Evolutionary conservation across 768 basidiomycete genomes (phyloP).

Genomic region (Boletales sp.): DNA sequence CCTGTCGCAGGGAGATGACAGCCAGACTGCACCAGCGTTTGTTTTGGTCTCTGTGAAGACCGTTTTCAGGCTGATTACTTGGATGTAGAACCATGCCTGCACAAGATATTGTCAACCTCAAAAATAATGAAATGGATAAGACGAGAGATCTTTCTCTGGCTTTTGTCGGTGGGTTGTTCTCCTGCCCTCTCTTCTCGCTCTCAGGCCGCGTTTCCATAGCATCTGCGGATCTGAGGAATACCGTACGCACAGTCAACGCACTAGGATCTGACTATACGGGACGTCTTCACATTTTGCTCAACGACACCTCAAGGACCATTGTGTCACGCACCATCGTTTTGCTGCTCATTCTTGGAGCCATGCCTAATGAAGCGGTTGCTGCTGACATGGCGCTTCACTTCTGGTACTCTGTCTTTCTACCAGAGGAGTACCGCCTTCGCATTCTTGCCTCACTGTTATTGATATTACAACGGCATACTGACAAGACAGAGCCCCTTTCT

Average conservation of each 20-base stretch:
- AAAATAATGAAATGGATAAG: slow-evolving; percentile 18
- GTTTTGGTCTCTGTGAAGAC: slow-evolving; percentile 13
- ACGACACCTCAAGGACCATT: slow-evolving; percentile 33
- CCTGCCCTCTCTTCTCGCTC: background rate
- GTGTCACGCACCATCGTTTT: slow-evolving; percentile 39
- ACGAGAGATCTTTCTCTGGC: slow-evolving; percentile 21
- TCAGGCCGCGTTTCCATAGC: slow-evolving; percentile 20
- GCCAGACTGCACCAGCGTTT: slow-evolving; percentile 17
- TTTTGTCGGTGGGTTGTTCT: slow-evolving; percentile 14
- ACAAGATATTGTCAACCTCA: slow-evolving; percentile 25
- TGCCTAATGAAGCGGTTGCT: slow-evolving; percentile 29
- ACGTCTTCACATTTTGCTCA: slow-evolving; percentile 36
- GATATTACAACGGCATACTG: slow-evolving; percentile 7
- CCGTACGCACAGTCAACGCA: slow-evolving; percentile 40
- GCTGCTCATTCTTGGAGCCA: slow-evolving; percentile 36
- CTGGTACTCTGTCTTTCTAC: slow-evolving; percentile 44
- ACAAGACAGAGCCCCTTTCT: slow-evolving; percentile 14
- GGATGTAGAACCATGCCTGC: slow-evolving; percentile 24
- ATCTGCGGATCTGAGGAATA: slow-evolving; percentile 45
- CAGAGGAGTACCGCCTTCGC: slow-evolving; percentile 25
- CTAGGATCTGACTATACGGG: slow-evolving; percentile 40
- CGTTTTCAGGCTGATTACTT: background rate
- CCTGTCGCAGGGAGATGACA: background rate
- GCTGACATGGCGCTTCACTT: slow-evolving; percentile 46
- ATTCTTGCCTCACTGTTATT: slow-evolving; percentile 18